Base-by-base conservation (phyloP, 331 rosid species). In the Stylosanthes scabra region DNA sequence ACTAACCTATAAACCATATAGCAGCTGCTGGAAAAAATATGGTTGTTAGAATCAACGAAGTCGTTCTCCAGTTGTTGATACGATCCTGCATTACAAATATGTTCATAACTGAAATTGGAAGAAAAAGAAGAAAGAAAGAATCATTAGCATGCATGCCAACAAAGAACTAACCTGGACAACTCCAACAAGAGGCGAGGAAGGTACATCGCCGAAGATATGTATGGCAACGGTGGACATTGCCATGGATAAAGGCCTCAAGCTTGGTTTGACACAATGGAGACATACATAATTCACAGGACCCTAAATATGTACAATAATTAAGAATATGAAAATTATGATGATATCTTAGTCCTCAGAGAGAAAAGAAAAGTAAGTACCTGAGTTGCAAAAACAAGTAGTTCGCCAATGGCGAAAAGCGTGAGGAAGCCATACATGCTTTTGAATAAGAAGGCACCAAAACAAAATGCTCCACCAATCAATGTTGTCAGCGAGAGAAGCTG, bases 121-220 rank as follows among this genome's bases (percentile, higher is more conserved):
- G 12, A 46, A 2, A 46, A 46, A n/a, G n/a, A 45, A 49, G 12
- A 34, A 31, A 59, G 49, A 46, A 7, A 46, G 57, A 15, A 51
- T 14, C 25, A 2, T 70, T 16, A 5, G 5, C 50, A 42, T 59
- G 40, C 49, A 66, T 16, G 42, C 37, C 55, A 28, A 50, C 37
- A 20, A 40, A 59, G 67, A 75, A 71, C 75, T 71, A 74, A 93
- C 97, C 98, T 91, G 86, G 46, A 94, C 51, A 74, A 84, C 77
- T 74, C 99, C 99, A 69, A 94, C 89, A 60, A 94, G 95, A 73
- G 99, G 99, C 7, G 99, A 71, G 55, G 99, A 94, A 63, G 97
- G 99, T 44, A 94, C 99, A 63, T 94, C 99, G 55, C 99, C 99
- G 16, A 94, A 86, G 70, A 94, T 34, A 85, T 94, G 99, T 74